Conservation (phyloP, 345 rosid species). For the Erodium maritimum region DNA sequence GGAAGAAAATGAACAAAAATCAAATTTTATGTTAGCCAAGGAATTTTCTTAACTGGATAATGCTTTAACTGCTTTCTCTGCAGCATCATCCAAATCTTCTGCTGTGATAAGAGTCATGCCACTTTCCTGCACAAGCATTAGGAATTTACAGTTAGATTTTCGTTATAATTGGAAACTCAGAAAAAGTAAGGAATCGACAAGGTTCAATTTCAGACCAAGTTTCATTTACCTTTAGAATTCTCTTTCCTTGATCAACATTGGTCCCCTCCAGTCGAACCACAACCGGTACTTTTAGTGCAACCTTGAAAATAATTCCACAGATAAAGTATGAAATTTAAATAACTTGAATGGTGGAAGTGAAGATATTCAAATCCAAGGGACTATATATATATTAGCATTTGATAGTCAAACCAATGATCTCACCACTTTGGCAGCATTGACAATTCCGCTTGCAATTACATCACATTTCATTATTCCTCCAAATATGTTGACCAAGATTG, state of each 20-base stretch:
- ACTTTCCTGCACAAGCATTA: slow-evolving; percentile 48
- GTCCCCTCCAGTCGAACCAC: slow-evolving; percentile 35
- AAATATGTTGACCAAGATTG: slow-evolving; percentile 93
- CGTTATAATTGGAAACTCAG: background rate
- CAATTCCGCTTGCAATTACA: slow-evolving; percentile 96
- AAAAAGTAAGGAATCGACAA: background rate
- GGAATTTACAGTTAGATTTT: background rate
- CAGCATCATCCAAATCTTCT: slow-evolving; percentile 95
- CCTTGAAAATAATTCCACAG: slow-evolving; percentile 27
- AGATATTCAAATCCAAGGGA: too few relatives aligned
- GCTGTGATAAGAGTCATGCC: slow-evolving; percentile 84
- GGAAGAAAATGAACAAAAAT: background rate
- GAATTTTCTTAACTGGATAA: slow-evolving; percentile 18
- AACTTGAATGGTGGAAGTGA: background rate
- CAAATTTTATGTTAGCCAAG: background rate
- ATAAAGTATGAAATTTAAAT: background rate
- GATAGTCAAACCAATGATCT: slow-evolving; percentile 11
- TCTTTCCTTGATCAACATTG: slow-evolving; percentile 67
- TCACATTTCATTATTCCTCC: slow-evolving; percentile 99
- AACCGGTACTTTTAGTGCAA: slow-evolving; percentile 74
- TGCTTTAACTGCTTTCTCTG: slow-evolving; percentile 88
- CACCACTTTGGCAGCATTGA: slow-evolving; percentile 96
- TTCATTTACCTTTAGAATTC: slow-evolving; percentile 64
- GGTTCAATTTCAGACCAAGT: slow-evolving; percentile 4
- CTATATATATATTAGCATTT: background rate